A percentile compares a stretch with the other conserved stretches of the same genome.
Evolutionary conservation across 345 rosid genomes (phyloP).

Genomic region (Aegle marmelos): DNA sequence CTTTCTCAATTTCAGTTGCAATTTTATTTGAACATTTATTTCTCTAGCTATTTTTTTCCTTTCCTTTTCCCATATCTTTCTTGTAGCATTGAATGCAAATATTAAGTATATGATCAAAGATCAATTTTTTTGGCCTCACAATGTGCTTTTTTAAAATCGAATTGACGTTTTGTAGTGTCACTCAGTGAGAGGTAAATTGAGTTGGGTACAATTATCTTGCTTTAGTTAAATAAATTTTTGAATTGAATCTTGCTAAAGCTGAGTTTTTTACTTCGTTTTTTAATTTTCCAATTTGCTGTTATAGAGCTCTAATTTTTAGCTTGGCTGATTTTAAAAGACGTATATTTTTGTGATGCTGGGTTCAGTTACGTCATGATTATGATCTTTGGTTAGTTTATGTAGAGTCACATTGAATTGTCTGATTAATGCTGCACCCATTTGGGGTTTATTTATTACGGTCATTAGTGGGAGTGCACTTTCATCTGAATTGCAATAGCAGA

Average conservation of each 20-base stretch:
- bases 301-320: not conserved
- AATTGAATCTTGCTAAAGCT: not conserved
- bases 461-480: not conserved
- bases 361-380: not conserved
- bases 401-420: not conserved
- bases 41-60: not conserved
- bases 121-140: not conserved
- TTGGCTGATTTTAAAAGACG: not conserved
- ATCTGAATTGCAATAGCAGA: not conserved
- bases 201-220: not conserved
- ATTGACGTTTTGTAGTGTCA: not conserved
- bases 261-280: not conserved
- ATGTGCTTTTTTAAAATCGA: not conserved
- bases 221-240: not conserved
- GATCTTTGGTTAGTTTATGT: not conserved
- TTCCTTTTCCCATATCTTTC: not conserved
- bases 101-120: not conserved
- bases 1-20: not conserved
- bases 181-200: not conserved
- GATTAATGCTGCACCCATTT: not conserved
- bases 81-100: not conserved
- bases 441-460: not conserved
- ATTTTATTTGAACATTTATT: not conserved
- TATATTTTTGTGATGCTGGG: not conserved
- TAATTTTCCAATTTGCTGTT: not conserved